These are phyloP conservation scores for Fusarium coffeatum DNA, from an alignment of 2,329 filamentous ascomycete species.

Conservation along the genomic window DNA sequence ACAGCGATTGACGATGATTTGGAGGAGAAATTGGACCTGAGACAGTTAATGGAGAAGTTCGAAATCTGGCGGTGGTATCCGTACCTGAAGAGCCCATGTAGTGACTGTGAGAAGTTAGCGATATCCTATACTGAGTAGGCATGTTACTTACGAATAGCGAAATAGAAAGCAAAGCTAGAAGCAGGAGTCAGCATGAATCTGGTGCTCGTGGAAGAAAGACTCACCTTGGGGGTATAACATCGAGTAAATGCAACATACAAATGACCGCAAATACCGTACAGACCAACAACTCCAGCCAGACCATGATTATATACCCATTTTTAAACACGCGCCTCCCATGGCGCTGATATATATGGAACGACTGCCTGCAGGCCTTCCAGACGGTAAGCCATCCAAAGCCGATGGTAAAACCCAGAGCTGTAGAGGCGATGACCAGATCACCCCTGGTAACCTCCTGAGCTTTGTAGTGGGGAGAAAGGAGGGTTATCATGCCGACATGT, in stretches of 20 bases:
- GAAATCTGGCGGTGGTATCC: neutral
- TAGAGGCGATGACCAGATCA: slow-evolving; percentile 46
- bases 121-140: fast-evolving
- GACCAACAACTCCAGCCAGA: slow-evolving; percentile 59
- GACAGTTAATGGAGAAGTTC: neutral
- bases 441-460: slow-evolving; percentile 35
- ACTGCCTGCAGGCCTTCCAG: slow-evolving; percentile 54
- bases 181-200: neutral
- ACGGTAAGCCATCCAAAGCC: slow-evolving; percentile 56
- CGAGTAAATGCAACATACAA: slow-evolving; percentile 43
- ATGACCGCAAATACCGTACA: slow-evolving; percentile 57
- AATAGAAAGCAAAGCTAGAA: slow-evolving; percentile 46
- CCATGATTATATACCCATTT: slow-evolving; percentile 60
- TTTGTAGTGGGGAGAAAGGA: slow-evolving; percentile 41
- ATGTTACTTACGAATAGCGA: slow-evolving; percentile 41
- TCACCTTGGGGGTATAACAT: slow-evolving; percentile 44
- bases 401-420: slow-evolving; percentile 55
- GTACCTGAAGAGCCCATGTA: slow-evolving; percentile 45
- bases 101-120: slow-evolving; percentile 38
- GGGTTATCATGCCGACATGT: slow-evolving; percentile 40
- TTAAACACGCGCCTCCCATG: slow-evolving; percentile 47
- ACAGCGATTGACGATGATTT: slow-evolving; percentile 47
- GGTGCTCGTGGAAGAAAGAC: neutral
- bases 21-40: slow-evolving; percentile 42
- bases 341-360: slow-evolving; percentile 50